Evolutionary conservation across 768 basidiomycete species (phyloP), one percentile per base, ranked within the genome.

Genomic region (Boletus eberwhitei): DNA sequence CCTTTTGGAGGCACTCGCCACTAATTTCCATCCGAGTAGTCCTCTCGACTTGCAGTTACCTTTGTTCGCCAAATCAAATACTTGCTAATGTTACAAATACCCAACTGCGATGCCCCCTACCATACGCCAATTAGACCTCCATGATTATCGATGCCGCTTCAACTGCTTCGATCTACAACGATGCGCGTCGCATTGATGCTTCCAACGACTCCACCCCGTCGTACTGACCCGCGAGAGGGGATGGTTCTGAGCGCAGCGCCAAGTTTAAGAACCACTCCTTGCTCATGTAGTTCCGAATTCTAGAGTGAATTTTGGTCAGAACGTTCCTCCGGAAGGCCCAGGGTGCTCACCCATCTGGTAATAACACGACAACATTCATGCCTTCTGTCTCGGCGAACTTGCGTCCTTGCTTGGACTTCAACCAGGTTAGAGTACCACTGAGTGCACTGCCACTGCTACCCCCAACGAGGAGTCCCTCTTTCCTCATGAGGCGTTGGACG

Each of bases 281-380:
- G 74, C 88, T 88, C 84, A 96, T 94, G 66, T 96, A 96, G 69
- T 96, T 96, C 61, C 93, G 82, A 51, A 97, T 85, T 1, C 94
- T 93, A 32, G 46, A 17, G 31, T 24, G 52, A 21, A 48, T 19
- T 50, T 38, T 2, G 11, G 37, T 48, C 49, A 62, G 17, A 45
- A 19, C 21, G 8, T 42, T 31, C 13, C 21, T 38, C 14, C 14
- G 2, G 22, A 49, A 5, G 4, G 11, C 9, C 4, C 36, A 13
- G 17, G 2, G 34, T 19, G 1, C 88, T 72, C 62, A 92, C 92
- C 92, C 93, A 65, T 99, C 97, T 36, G 97, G 84, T 9, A 97
- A 74, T 29, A 99, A 62, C 0, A 98, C 79, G 0, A 99, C 91
- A 8, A 97, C 92, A 64, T 98, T 99, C 71, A 77, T 76, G 13